Conservation (phyloP, 1,284 basidiomycete species). For the Fomes fomentarius region DNA sequence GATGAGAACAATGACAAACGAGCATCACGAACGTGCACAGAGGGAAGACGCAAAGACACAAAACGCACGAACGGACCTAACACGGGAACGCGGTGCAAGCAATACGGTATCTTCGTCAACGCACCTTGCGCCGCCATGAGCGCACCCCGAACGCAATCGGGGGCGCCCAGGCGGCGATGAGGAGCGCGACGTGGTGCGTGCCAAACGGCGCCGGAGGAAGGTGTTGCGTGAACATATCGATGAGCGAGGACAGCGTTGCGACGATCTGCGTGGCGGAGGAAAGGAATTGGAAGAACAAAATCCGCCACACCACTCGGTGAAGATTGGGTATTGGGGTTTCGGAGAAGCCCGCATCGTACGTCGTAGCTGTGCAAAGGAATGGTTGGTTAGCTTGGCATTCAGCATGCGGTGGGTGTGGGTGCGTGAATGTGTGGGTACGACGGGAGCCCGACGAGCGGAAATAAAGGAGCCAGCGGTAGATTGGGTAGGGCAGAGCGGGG, state of each 20-base stretch:
- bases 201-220: conserved; percentile 47
- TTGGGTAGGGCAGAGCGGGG: neutral
- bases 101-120: neutral
- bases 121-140: conserved; percentile 17
- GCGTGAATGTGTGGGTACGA: too few relatives aligned
- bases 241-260: conserved; percentile 49
- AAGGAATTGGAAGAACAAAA: conserved; percentile 35
- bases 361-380: conserved; percentile 10
- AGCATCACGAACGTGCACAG: neutral
- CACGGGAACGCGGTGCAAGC: too few relatives aligned
- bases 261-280: conserved; percentile 42
- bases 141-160: conserved; percentile 29
- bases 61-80: too few relatives aligned
- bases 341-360: conserved; percentile 20
- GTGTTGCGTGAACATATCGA: conserved; percentile 45
- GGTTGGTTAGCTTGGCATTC: neutral
- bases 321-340: conserved; percentile 22
- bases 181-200: conserved; percentile 57
- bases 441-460: neutral
- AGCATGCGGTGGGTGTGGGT: neutral
- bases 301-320: conserved; percentile 27
- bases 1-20: too few relatives aligned
- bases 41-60: too few relatives aligned
- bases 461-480: neutral
- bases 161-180: conserved; percentile 57